Percentiles rank a stretch among this genome's conserved stretches.
Conservation (phyloP, 2,329 filamentous ascomycete species). For the Magnaporthiopsis poae region DNA sequence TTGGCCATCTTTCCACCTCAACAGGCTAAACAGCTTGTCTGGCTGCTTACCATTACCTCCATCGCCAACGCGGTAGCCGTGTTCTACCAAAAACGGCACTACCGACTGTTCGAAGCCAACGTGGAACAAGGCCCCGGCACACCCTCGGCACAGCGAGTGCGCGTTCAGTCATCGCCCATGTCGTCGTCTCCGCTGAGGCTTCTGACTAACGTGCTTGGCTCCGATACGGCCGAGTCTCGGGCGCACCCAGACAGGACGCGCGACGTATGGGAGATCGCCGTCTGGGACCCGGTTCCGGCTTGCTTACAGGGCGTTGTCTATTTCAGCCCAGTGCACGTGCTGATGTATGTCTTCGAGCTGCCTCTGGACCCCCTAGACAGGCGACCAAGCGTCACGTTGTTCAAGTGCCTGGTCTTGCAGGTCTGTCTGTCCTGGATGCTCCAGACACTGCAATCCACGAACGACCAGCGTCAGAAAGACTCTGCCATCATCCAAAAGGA, state of each 20-base stretch:
- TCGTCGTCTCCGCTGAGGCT: constrained; percentile 70
- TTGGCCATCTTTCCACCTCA: constrained; percentile 7
- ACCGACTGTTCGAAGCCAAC: constrained; percentile 80
- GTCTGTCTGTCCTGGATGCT: constrained; percentile 68
- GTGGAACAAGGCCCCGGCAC: constrained; percentile 70
- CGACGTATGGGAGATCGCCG: constrained; percentile 87
- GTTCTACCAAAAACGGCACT: constrained; percentile 70
- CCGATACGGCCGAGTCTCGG: constrained; percentile 66
- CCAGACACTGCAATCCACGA: constrained; percentile 60
- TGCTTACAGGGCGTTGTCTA: constrained; percentile 74
- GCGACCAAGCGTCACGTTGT: constrained; percentile 73
- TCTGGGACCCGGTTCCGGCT: constrained; percentile 88
- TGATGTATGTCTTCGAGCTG: constrained; percentile 80
- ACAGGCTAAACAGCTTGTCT: constrained; percentile 62
- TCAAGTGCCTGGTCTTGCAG: constrained; percentile 71
- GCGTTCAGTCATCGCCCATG: constrained; percentile 69
- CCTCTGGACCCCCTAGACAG: constrained; percentile 67
- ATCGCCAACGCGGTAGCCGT: constrained; percentile 70
- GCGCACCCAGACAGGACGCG: constrained; percentile 71
- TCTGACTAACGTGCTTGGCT: constrained; percentile 56
- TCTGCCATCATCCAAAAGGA: constrained; percentile 75
- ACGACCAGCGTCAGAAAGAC: constrained; percentile 79
- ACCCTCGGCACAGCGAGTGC: constrained; percentile 77
- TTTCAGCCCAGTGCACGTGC: constrained; percentile 87
- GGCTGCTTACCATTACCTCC: constrained; percentile 58